Evolutionary conservation across 2,329 filamentous ascomycete genomes (phyloP), one percentile per base, ranked within the genome.

Genomic region (Phaeophleospora eucalypticola): DNA sequence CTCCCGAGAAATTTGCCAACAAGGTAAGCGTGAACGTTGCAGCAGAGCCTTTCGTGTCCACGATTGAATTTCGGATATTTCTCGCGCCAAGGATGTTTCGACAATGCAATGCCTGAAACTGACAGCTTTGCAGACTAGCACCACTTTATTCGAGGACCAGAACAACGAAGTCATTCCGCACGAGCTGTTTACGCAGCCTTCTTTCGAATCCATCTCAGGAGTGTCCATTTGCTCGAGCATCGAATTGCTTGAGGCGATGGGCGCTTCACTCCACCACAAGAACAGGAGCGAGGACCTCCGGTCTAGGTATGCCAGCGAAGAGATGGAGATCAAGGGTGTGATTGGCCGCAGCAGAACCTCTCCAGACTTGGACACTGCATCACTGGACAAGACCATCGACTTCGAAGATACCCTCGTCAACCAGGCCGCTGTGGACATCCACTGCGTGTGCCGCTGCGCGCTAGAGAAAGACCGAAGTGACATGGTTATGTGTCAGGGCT

Each of bases 271-370:
- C 4, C 37, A 19, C 37, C 37, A n/a, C 37, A 39, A 39, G 19
- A 39, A n/a, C n/a, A 39, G 24, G 19, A 15, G 17, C n/a, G 18
- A 39, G 18, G 37, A 39, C 19, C 37, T 39, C n/a, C 4, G 37
- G n/a, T 39, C 37, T 8, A 20, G 21, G 3, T 39, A 21, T 24
- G 37, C n/a, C 3, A 20, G 17, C n/a, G n/a, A n/a, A n/a, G n/a
- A n/a, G n/a, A n/a, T n/a, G 12, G 36, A 37, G 24, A 29, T 6
- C 24, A 29, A 29, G 24, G 12, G 7, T 29, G 24, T 29, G 7
- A 12, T 29, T 12, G 24, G 12, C 12, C 7, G 24, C 24, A 12
- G 24, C n/a, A 29, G 24, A 29, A 29, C n/a, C n/a, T 39, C 17
- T 39, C 7, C 37, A 10, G 36, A 19, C 7, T 4, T 7, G 9